These are phyloP conservation scores for Dendrocalamus latiflorus DNA, from an alignment of 202 grass and related monocot species.

Conservation along the genomic window DNA sequence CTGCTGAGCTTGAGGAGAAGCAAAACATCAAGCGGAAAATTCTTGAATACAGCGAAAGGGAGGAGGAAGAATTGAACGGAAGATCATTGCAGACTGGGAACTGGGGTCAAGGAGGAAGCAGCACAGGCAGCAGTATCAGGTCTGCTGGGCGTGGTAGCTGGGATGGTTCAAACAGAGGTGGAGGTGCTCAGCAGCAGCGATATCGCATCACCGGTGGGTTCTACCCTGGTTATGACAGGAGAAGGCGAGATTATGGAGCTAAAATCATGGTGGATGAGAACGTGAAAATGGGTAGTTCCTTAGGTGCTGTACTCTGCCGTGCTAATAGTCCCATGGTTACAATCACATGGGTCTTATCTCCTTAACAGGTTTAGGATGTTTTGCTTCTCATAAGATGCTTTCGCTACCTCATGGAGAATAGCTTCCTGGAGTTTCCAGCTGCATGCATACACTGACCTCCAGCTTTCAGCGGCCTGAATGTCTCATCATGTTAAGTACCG, in stretches of 20 bases:
- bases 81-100: constrained; percentile 5
- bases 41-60: constrained; percentile 66
- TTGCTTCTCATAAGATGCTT: background rate
- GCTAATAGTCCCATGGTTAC: background rate
- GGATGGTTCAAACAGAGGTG: constrained; percentile 14
- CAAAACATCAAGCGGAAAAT: constrained; percentile 60
- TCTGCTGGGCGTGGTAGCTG: constrained; percentile 27
- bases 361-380: background rate
- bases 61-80: constrained; percentile 58
- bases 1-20: constrained; percentile 68
- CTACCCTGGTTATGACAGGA: constrained; percentile 58
- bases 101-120: constrained; percentile 32
- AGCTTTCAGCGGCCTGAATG: too few relatives aligned
- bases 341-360: background rate
- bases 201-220: constrained; percentile 49
- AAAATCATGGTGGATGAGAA: background rate
- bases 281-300: background rate
- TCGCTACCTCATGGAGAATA: background rate
- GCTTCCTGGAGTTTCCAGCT: background rate
- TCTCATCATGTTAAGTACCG: too few relatives aligned
- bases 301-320: background rate
- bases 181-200: constrained; percentile 24
- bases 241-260: constrained; percentile 20
- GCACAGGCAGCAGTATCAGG: constrained; percentile 16
- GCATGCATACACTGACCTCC: background rate